Percentiles rank a stretch among this genome's conserved stretches.
These are phyloP conservation scores for Clitoria ternatea DNA, from an alignment of 306 rosid genomes.

Conservation along the genomic window DNA sequence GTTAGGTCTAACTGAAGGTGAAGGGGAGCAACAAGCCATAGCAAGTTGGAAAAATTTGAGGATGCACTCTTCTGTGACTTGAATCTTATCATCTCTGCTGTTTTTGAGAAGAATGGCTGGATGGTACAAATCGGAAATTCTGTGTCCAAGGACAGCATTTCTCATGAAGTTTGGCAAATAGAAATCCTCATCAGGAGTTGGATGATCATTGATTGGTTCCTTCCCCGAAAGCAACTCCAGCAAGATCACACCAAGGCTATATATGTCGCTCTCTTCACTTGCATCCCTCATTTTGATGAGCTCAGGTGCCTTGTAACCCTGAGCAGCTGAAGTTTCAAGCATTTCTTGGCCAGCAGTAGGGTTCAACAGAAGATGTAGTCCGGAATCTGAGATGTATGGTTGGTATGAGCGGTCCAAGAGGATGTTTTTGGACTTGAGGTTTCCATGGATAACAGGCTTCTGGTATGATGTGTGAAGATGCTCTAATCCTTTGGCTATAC, in stretches of 20 bases:
- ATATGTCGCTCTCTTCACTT: constrained; percentile 60
- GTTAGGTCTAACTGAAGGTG: constrained; percentile 77
- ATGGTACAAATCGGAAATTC: constrained; percentile 73
- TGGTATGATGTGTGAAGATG: constrained; percentile 69
- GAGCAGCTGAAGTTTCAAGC: constrained; percentile 69
- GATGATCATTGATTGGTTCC: constrained; percentile 67
- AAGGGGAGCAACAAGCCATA: constrained; percentile 82
- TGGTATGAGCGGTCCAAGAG: constrained; percentile 58
- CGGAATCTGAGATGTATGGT: constrained; percentile 68
- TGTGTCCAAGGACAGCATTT: constrained; percentile 68
- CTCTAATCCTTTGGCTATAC: constrained; percentile 74
- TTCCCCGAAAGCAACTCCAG: constrained; percentile 82
- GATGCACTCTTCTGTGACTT: constrained; percentile 49
- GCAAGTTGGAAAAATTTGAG: constrained; percentile 79
- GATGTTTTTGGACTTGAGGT: constrained; percentile 79
- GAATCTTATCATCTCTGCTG: constrained; percentile 26
- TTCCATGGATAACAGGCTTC: constrained; percentile 76
- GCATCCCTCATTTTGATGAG: constrained; percentile 85
- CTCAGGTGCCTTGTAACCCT: constrained; percentile 91
- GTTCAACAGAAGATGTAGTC: constrained; percentile 72
- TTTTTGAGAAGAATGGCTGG: constrained; percentile 63
- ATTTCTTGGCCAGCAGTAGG: constrained; percentile 79
- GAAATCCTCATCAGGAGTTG: constrained; percentile 82
- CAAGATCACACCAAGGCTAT: constrained; percentile 73
- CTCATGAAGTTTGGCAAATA: constrained; percentile 77